Conservation (phyloP, 805 yeast genomes). For the Suhomyces pyralidae region DNA sequence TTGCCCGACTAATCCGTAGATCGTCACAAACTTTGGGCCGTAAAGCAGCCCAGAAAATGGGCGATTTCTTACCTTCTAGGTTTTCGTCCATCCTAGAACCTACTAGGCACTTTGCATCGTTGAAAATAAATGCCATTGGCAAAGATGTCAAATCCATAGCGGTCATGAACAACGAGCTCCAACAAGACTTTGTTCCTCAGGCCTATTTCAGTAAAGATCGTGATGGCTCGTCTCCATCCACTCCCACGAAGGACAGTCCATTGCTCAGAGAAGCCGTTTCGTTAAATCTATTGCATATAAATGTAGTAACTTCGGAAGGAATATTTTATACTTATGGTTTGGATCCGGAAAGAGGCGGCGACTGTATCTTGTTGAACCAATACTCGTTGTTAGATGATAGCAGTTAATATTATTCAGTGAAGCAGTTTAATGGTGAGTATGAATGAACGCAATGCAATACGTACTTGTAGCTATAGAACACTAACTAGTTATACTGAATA, state of each 20-base stretch:
- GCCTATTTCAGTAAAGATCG: slow-evolving; percentile 19
- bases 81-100: slow-evolving; percentile 85
- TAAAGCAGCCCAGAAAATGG: slow-evolving; percentile 83
- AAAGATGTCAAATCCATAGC: slow-evolving; percentile 43
- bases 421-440: background rate
- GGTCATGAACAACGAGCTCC: slow-evolving; percentile 40
- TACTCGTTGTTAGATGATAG: slow-evolving; percentile 47
- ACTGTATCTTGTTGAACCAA: slow-evolving; percentile 76
- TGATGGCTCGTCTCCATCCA: slow-evolving; percentile 11
- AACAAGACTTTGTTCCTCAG: slow-evolving; percentile 30
- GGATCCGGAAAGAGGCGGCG: slow-evolving; percentile 90
- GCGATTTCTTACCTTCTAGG: slow-evolving; percentile 78
- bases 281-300: slow-evolving; percentile 43
- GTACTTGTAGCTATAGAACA: no score
- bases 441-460: background rate
- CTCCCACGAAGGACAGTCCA: slow-evolving; percentile 6
- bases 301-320: slow-evolving; percentile 81
- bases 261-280: slow-evolving; percentile 21
- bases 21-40: slow-evolving; percentile 77
- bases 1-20: slow-evolving; percentile 70
- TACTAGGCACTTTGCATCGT: slow-evolving; percentile 84
- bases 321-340: slow-evolving; percentile 75
- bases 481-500: no score
- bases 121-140: slow-evolving; percentile 54
- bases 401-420: background rate